Evolutionary conservation across 2,329 filamentous ascomycete genomes (phyloP), one percentile per base, ranked within the genome.

Genomic region (Colletotrichum musae): DNA sequence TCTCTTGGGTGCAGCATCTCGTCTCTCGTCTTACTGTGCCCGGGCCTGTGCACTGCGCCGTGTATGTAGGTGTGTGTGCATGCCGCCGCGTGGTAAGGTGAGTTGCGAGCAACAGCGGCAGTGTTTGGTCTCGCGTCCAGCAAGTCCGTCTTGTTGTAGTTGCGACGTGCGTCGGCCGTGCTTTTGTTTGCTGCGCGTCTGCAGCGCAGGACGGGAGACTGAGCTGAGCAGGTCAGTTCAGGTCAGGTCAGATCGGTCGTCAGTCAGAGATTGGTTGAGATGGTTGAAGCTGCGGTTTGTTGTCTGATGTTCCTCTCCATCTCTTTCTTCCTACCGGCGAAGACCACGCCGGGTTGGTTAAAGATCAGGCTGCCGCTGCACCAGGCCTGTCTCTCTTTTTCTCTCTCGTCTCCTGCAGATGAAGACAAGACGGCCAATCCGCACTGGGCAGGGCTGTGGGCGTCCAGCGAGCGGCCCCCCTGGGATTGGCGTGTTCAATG

Each of bases 401-500:
- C 21, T 10, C 32, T 36, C 32, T 4, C 32, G 32, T 36, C 32
- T 36, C 10, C 32, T 36, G 41, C 41, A 43, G 41, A 15, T 15
- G 41, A 43, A 36, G 32, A 36, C 32, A 10, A 36, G 32, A 36
- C 10, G 32, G 7, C 41, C 41, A 43, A 43, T 43, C 41, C 41
- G 41, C 41, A 36, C 32, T 36, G 32, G 32, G 32, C 32, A 9
- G 32, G 32, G 32, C 32, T 36, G 32, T 36, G 32, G 32, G 32
- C 32, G 32, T 36, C 32, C 32, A 36, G 32, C 32, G 26, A 39
- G 50, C 32, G 18, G 58, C 18, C 28, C 28, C 48, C 48, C 48
- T 60, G 48, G 32, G 62, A 54, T 64, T 66, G 61, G 62, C 62
- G 66, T 53, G 56, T 69, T 53, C 41, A 69, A 57, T 57, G 50